phyloP scores from a whole-genome alignment of 768 basidiomycete species.

The Boletus edulis region DNA sequence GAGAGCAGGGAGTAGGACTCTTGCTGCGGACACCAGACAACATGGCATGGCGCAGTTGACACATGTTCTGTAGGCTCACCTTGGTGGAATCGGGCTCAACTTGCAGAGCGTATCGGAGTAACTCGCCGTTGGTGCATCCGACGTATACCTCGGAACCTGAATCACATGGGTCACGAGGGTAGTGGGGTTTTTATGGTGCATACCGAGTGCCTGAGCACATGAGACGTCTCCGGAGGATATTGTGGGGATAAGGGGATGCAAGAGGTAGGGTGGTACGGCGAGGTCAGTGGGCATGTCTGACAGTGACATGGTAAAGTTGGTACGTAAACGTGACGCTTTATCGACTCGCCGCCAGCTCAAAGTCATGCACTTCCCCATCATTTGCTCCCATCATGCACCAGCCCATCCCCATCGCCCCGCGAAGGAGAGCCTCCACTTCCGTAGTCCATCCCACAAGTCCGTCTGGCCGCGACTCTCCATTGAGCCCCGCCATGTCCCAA shows the following conservation, averaged over 20 bases:
- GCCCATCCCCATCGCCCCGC: slow-evolving; percentile 10
- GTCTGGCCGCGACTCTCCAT: slow-evolving; percentile 18
- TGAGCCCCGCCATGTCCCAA: slow-evolving; percentile 6
- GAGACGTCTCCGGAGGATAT: slow-evolving; percentile 28
- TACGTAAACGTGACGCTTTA: slow-evolving; percentile 17
- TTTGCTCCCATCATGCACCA: slow-evolving; percentile 10
- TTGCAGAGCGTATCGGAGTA: slow-evolving; percentile 76
- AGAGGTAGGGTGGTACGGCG: slow-evolving; percentile 61
- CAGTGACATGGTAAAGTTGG: not conserved
- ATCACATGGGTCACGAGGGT: slow-evolving; percentile 2
- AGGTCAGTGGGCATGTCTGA: slow-evolving; percentile 29
- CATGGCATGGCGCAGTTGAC: not conserved
- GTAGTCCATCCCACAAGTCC: slow-evolving; percentile 10
- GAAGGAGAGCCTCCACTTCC: slow-evolving; percentile 21
- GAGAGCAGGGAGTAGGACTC: slow-evolving; percentile 67
- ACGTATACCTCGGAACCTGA: slow-evolving; percentile 83
- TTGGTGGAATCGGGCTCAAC: slow-evolving; percentile 46
- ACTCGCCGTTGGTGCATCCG: slow-evolving; percentile 81
- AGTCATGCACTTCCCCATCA: too few relatives aligned
- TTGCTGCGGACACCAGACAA: slow-evolving; percentile 32
- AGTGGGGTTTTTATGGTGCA: slow-evolving; percentile 1
- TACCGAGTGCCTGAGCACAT: slow-evolving; percentile 61
- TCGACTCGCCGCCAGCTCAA: not conserved
- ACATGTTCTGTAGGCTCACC: slow-evolving; percentile 31
- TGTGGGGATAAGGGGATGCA: slow-evolving; percentile 45